phyloP scores from a whole-genome alignment of 495 filamentous ascomycete species.

The Rhizodiscina lignyota region DNA sequence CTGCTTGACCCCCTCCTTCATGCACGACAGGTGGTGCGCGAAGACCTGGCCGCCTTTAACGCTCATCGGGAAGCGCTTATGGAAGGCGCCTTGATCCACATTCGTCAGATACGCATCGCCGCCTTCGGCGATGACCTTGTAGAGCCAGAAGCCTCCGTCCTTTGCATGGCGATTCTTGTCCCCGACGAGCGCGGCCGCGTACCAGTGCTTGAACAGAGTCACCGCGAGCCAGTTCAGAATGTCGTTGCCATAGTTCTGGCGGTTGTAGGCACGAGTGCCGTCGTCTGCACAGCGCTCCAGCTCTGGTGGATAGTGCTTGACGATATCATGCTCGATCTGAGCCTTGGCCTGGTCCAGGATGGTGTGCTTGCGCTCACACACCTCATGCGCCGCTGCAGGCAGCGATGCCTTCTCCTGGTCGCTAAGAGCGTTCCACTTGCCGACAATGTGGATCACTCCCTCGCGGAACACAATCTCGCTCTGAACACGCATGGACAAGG shows the following conservation, averaged over 20 bases:
- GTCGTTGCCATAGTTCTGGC: neutral
- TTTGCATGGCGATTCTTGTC: neutral
- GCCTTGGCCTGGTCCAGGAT: neutral
- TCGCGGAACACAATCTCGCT: neutral
- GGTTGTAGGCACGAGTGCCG: neutral
- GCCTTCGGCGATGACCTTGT: neutral
- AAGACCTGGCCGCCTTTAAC: neutral
- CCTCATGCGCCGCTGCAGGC: neutral
- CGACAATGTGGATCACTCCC: constrained; percentile 1
- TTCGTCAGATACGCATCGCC: neutral
- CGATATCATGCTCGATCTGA: neutral
- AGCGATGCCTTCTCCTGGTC: neutral
- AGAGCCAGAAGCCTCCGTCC: neutral
- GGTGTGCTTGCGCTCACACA: neutral
- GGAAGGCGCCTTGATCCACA: neutral
- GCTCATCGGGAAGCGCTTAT: neutral
- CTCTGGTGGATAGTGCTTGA: neutral
- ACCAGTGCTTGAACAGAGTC: neutral
- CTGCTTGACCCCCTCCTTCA: neutral
- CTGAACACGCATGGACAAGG: neutral
- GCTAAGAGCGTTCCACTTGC: neutral
- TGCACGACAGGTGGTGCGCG: neutral
- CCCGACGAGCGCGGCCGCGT: neutral
- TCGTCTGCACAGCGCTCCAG: neutral
- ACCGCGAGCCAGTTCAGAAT: neutral